phyloP scores from a whole-genome alignment of 306 rosid species.

The Cyamopsis tetragonoloba region DNA sequence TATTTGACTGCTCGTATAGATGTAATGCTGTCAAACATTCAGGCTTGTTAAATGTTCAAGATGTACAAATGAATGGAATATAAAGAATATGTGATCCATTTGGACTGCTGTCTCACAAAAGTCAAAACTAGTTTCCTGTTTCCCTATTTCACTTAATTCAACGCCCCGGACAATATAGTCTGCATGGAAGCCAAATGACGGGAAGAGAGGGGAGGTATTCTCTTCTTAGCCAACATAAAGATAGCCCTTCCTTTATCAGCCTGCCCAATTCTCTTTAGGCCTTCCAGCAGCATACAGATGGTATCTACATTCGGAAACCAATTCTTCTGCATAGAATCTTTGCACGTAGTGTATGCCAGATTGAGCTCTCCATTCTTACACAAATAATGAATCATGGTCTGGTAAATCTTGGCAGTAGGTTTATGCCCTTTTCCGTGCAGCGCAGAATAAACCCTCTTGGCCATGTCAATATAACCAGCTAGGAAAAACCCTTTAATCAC shows the following conservation, averaged over 20 bases:
- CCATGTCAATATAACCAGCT: constrained; percentile 60
- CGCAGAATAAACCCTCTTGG: constrained; percentile 56
- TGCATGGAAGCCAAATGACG: constrained; percentile 37
- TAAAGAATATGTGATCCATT: constrained; percentile 27
- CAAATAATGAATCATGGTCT: constrained; percentile 84
- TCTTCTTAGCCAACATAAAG: constrained; percentile 41
- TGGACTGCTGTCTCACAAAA: constrained; percentile 5
- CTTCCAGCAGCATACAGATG: constrained; percentile 47
- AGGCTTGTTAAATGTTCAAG: constrained; percentile 13
- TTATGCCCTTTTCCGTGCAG: constrained; percentile 44
- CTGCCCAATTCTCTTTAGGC: constrained; percentile 49
- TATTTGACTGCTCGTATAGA: background rate
- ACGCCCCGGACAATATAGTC: constrained; percentile 26
- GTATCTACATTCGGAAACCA: constrained; percentile 68
- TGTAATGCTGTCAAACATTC: constrained; percentile 10
- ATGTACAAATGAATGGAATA: constrained; percentile 36
- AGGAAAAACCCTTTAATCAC: constrained; percentile 68
- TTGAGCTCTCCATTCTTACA: constrained; percentile 53
- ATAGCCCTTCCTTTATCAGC: constrained; percentile 40
- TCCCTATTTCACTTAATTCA: constrained; percentile 29
- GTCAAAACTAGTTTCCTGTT: background rate
- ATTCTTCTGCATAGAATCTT: constrained; percentile 54
- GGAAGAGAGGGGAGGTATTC: constrained; percentile 51
- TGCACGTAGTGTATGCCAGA: constrained; percentile 54
- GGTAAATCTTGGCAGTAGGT: constrained; percentile 60